Evolutionary conservation across 2,329 filamentous ascomycete species (phyloP).

Genomic region (Drechslera avenae): DNA sequence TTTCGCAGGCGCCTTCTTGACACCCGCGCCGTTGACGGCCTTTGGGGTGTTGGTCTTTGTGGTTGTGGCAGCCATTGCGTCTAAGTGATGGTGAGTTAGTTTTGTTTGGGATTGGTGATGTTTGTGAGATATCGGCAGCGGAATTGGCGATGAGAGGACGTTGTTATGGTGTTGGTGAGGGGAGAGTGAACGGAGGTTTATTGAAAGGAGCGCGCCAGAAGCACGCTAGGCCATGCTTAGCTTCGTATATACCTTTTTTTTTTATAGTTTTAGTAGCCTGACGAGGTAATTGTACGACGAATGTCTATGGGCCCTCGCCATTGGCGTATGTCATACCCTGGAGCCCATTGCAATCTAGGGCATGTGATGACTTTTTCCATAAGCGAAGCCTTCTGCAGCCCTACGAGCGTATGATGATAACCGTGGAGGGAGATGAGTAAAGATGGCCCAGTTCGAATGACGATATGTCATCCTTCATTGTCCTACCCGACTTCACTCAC

Average conservation of each 20-base stretch:
- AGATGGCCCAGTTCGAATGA: background rate
- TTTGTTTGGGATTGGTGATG: background rate
- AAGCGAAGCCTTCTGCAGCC: slow-evolving; percentile 9
- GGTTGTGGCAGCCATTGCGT: slow-evolving; percentile 34
- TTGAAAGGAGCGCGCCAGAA: slow-evolving; percentile 16
- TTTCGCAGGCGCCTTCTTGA: slow-evolving; percentile 36
- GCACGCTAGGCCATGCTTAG: slow-evolving; percentile 11
- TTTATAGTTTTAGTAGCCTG: slow-evolving; percentile 12
- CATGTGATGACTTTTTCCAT: slow-evolving; percentile 3
- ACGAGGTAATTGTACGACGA: slow-evolving; percentile 10
- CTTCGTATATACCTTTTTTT: slow-evolving; percentile 10
- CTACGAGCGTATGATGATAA: slow-evolving; percentile 2
- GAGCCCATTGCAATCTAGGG: slow-evolving; percentile 16
- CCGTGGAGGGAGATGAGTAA: background rate
- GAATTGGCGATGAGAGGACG: background rate
- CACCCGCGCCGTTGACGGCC: slow-evolving; percentile 28
- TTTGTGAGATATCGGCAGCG: background rate
- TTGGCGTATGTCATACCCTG: slow-evolving; percentile 18
- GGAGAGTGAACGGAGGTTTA: slow-evolving; percentile 19
- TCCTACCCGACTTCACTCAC: background rate
- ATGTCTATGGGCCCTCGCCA: slow-evolving; percentile 3
- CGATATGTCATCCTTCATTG: background rate
- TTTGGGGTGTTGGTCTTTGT: slow-evolving; percentile 34
- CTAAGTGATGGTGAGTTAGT: background rate
- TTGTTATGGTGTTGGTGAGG: slow-evolving; percentile 1